phyloP scores from a whole-genome alignment of 1,284 basidiomycete genomes.

The Moesziomyces parantarcticus region DNA sequence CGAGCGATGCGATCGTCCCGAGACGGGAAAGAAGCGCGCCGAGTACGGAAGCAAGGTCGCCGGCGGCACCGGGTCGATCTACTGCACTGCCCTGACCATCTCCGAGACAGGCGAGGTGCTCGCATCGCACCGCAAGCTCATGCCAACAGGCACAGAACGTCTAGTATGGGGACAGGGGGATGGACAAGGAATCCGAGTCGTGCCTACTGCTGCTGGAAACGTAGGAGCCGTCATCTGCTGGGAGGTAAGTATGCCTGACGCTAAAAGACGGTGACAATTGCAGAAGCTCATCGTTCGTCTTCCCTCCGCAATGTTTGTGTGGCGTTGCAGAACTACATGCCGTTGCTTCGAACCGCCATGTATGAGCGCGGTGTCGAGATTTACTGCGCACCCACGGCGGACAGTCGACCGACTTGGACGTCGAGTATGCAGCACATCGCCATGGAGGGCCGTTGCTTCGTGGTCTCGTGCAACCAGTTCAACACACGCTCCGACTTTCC shows the following conservation, averaged over 20 bases:
- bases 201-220: slow-evolving; percentile 60
- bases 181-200: slow-evolving; percentile 62
- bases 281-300: not conserved
- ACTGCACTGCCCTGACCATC: slow-evolving; percentile 78
- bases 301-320: not conserved
- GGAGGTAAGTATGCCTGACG: slow-evolving; percentile 28
- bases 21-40: slow-evolving; percentile 27
- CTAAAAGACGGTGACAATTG: no score
- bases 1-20: slow-evolving; percentile 70
- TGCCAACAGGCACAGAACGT: slow-evolving; percentile 78
- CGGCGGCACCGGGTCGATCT: slow-evolving; percentile 74
- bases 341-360: slow-evolving; percentile 72
- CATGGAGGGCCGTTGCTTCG: slow-evolving; percentile 80
- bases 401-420: slow-evolving; percentile 76
- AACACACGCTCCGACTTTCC: slow-evolving; percentile 72
- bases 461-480: slow-evolving; percentile 75
- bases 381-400: slow-evolving; percentile 79
- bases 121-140: slow-evolving; percentile 78
- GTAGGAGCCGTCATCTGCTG: slow-evolving; percentile 40
- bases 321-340: slow-evolving; percentile 77
- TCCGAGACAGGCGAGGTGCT: slow-evolving; percentile 74
- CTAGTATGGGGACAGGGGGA: slow-evolving; percentile 76
- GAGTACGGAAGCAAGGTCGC: slow-evolving; percentile 56
- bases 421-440: slow-evolving; percentile 79
- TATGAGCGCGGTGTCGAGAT: slow-evolving; percentile 76